Conservation (phyloP, 2,329 filamentous ascomycete species). For the Cladosporium sp. region DNA sequence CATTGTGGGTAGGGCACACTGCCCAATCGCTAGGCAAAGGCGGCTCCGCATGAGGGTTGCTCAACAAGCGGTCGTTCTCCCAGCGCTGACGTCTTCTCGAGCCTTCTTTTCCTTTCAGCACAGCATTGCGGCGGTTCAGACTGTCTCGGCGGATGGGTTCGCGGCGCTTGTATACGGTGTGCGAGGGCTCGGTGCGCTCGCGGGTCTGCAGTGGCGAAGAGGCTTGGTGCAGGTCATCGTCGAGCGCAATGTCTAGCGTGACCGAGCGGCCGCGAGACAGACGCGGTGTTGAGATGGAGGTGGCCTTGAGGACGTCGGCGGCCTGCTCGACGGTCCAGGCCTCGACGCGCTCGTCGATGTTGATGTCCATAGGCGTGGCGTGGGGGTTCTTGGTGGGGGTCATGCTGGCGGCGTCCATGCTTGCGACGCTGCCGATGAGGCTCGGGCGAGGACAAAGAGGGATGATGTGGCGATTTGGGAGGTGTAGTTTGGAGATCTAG, state of each 20-base stretch:
- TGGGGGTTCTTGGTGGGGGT: slow-evolving; percentile 14
- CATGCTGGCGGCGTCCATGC: slow-evolving; percentile 12
- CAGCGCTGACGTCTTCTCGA: slow-evolving; percentile 82
- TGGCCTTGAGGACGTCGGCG: slow-evolving; percentile 45
- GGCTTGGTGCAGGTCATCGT: slow-evolving; percentile 43
- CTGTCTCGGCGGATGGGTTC: slow-evolving; percentile 62
- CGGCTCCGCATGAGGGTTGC: slow-evolving; percentile 82
- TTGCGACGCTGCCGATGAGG: slow-evolving; percentile 2
- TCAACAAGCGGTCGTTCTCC: slow-evolving; percentile 91
- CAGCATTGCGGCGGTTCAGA: slow-evolving; percentile 67
- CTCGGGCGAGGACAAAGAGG: slow-evolving; percentile 1
- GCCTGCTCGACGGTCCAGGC: slow-evolving; percentile 52
- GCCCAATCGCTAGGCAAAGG: slow-evolving; percentile 82
- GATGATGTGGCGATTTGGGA: not conserved
- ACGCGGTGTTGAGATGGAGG: slow-evolving; percentile 42
- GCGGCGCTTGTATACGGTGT: slow-evolving; percentile 52
- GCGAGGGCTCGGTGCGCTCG: slow-evolving; percentile 32
- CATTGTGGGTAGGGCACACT: slow-evolving; percentile 76
- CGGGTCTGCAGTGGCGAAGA: slow-evolving; percentile 31
- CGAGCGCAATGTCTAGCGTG: slow-evolving; percentile 74
- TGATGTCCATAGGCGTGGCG: slow-evolving; percentile 8
- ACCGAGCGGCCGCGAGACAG: slow-evolving; percentile 57
- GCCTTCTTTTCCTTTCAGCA: slow-evolving; percentile 89
- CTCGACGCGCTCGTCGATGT: slow-evolving; percentile 43
- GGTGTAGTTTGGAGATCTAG: not conserved